These are phyloP conservation scores for Chondrostereum purpureum DNA, from an alignment of 1,284 basidiomycete species.

Conservation along the genomic window DNA sequence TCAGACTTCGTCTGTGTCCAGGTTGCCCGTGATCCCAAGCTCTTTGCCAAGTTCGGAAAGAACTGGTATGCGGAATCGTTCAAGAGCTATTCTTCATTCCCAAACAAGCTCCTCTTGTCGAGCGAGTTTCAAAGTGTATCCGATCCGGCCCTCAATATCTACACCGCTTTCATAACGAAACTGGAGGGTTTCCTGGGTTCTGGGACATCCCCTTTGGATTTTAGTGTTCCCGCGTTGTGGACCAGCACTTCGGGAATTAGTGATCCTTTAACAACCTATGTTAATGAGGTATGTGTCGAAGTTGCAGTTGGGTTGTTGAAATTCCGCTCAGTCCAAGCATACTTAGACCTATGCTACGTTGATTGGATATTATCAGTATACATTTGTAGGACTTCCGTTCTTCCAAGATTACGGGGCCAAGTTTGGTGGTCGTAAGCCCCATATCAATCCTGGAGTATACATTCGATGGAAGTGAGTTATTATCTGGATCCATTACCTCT, in stretches of 20 bases:
- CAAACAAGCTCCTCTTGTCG: background rate
- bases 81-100: background rate
- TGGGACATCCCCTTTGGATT: background rate
- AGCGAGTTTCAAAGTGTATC: background rate
- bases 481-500: background rate
- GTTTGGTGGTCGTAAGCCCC: background rate
- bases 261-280: background rate
- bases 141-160: background rate
- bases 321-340: background rate
- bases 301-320: background rate
- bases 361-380: conserved; percentile 1
- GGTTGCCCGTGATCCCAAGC: background rate
- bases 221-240: background rate
- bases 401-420: background rate
- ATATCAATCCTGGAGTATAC: background rate
- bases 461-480: background rate
- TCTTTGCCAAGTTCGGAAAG: conserved; percentile 1
- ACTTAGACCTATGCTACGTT: conserved; percentile 1
- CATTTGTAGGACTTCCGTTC: background rate
- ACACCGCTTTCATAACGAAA: background rate
- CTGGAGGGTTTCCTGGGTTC: background rate
- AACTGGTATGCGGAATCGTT: background rate
- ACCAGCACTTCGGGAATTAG: background rate
- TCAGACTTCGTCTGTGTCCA: background rate
- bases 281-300: background rate